phyloP scores from a whole-genome alignment of 768 basidiomycete genomes.

The Phallus indusiatus region DNA sequence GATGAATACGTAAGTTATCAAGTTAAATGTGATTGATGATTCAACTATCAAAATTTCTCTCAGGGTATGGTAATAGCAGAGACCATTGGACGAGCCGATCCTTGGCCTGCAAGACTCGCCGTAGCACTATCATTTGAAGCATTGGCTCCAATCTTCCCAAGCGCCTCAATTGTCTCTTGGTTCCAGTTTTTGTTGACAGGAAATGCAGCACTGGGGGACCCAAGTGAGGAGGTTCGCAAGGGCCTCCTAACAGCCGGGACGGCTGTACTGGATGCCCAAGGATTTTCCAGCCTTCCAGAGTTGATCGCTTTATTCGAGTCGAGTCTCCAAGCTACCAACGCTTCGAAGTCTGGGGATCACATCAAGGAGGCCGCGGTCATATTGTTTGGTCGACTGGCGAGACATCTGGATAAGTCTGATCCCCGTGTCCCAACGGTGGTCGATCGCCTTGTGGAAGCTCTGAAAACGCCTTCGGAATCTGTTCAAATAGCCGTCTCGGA shows the following conservation, averaged over 20 bases:
- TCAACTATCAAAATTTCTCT: neutral
- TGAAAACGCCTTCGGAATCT: conserved; percentile 91
- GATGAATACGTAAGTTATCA: conserved; percentile 70
- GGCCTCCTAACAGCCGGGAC: conserved; percentile 85
- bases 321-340: conserved; percentile 40
- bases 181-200: conserved; percentile 81
- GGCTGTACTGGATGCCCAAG: conserved; percentile 74
- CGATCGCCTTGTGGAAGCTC: conserved; percentile 74
- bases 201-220: conserved; percentile 82
- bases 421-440: conserved; percentile 72
- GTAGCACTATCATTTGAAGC: conserved; percentile 57
- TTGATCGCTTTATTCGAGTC: conserved; percentile 79
- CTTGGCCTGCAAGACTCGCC: conserved; percentile 78
- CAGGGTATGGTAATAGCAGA: conserved; percentile 91
- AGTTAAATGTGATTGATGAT: neutral
- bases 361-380: conserved; percentile 95
- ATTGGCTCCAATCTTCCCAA: conserved; percentile 56
- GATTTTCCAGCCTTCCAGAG: conserved; percentile 55
- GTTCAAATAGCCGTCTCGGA: conserved; percentile 96
- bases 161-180: conserved; percentile 53
- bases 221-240: conserved; percentile 66
- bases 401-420: conserved; percentile 75
- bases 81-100: conserved; percentile 80
- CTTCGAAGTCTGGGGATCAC: conserved; percentile 67
- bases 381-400: conserved; percentile 84